Evolutionary conservation across 164 flowering plant species (phyloP).

Genomic region (Platanus orientalis): DNA sequence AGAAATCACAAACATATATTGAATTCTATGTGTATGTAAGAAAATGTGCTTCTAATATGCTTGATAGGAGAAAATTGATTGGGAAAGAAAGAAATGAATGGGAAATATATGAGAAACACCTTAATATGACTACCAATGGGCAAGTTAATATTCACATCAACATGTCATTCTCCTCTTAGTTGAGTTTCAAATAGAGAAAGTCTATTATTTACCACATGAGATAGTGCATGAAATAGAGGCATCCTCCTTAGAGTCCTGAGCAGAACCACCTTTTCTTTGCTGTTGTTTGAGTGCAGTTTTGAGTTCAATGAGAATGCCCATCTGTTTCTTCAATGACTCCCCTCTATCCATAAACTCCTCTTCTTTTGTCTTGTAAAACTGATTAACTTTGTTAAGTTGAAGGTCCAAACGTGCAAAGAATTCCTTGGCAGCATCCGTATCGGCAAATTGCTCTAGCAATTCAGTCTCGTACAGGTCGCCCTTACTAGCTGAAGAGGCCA

Average conservation of each 20-base stretch:
- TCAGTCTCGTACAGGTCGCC: conserved; percentile 82
- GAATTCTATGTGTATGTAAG: no score
- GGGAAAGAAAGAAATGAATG: no score
- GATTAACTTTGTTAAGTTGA: conserved; percentile 92
- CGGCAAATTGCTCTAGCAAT: conserved; percentile 71
- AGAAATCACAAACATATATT: no score
- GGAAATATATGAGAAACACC: no score
- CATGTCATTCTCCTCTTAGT: no score
- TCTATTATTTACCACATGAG: conserved; percentile 48
- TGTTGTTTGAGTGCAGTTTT: conserved; percentile 45
- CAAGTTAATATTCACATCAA: no score
- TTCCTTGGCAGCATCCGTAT: conserved; percentile 59
- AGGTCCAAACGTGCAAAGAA: conserved; percentile 68
- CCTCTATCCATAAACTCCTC: conserved; percentile 87
- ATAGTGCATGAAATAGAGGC: conserved; percentile 61
- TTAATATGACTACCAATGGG: background rate
- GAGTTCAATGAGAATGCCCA: conserved; percentile 70
- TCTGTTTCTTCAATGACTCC: conserved; percentile 69
- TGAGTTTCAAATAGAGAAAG: no score
- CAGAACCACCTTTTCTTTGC: conserved; percentile 24
- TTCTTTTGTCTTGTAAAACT: conserved; percentile 77
- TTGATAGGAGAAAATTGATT: no score
- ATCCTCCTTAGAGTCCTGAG: conserved; percentile 56
- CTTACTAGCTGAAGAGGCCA: conserved; percentile 64
- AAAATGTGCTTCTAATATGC: no score